Base-by-base conservation (phyloP, 2,329 filamentous ascomycete genomes). In the Pezicula neosporulosa region DNA sequence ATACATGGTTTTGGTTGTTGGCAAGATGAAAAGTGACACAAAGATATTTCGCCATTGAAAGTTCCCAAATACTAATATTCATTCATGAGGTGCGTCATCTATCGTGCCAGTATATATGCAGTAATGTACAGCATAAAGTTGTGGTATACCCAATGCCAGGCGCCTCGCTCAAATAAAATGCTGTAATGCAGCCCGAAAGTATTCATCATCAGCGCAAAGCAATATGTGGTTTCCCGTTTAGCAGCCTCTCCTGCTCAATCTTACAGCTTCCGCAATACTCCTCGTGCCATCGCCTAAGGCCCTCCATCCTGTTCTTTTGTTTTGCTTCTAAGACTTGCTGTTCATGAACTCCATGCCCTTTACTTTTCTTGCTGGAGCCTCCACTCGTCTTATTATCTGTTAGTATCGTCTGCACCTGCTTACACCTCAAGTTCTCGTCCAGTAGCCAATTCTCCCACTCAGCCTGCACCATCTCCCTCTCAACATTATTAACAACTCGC, bases 361-460 rank as follows among this genome's bases (percentile, higher is more conserved):
- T 63, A 49, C 56, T 58, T 54, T 66, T 62, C 48, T 62, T 58
- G 47, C 51, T 52, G 42, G 60, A 55, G 21, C 62, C 59, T 16
- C 52, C 59, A 46, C 45, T 50, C 28, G 57, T 55, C 33, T 54
- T 55, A 38, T 58, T 66, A 24, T 67, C 66, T 27, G 62, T 65
- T 19, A 87, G 66, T 62, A 78, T 68, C 30, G 64, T 64, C 24
- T 74, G 71, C 6, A 82, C 73, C 63, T 87, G 81, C 51, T 82
- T 82, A 68, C 94, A 99, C 45, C 89, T 81, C 33, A 77, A 70
- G 57, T 84, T 86, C 72, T 99, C 94, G 59, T 89, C 86, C 3
- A 81, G 70, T 28, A 97, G 78, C 92, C 93, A 99, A 57, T 89
- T 89, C 72, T 96, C 92, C 86, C 91, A 99, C 68, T 97, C 93